Evolutionary conservation across 2,329 filamentous ascomycete genomes (phyloP).

Genomic region (Anthostomella pinea): DNA sequence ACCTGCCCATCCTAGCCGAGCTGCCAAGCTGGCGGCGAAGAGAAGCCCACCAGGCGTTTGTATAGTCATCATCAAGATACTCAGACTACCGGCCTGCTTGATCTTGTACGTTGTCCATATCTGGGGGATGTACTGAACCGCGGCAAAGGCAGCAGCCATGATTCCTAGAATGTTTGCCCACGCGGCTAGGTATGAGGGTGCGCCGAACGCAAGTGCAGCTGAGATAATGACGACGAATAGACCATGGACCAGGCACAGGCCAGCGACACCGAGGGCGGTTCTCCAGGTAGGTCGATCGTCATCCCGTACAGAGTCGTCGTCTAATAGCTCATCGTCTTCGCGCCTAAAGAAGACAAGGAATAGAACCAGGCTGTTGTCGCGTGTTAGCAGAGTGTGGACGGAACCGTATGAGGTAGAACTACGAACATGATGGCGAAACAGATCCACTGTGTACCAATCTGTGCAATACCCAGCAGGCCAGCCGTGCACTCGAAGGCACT

Average conservation of each 20-base stretch:
- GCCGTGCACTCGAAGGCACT: constrained; percentile 80
- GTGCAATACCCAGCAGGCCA: constrained; percentile 81
- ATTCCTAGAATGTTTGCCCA: constrained; percentile 89
- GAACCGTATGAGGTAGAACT: constrained; percentile 19
- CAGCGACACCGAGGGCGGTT: constrained; percentile 73
- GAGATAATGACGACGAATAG: constrained; percentile 68
- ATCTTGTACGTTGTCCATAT: constrained; percentile 87
- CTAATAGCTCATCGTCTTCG: constrained; percentile 48
- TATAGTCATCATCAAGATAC: constrained; percentile 97
- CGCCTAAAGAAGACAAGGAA: constrained; percentile 92
- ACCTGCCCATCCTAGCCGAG: constrained; percentile 72
- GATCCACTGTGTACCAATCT: constrained; percentile 87
- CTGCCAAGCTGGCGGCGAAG: constrained; percentile 81
- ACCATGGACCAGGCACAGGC: constrained; percentile 71
- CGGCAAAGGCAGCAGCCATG: constrained; percentile 73
- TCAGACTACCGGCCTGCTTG: constrained; percentile 84
- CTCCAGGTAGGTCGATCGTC: constrained; percentile 65
- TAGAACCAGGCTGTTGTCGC: constrained; percentile 81
- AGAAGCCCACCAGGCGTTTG: constrained; percentile 91
- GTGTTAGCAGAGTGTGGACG: too few species aligned
- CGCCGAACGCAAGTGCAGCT: constrained; percentile 61
- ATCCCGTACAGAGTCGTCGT: constrained; percentile 41
- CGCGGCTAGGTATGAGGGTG: constrained; percentile 61
- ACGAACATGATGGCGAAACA: constrained; percentile 90
- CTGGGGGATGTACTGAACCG: constrained; percentile 90